Base-by-base conservation (phyloP, 345 rosid species). In the Eucalyptus cladocalyx region DNA sequence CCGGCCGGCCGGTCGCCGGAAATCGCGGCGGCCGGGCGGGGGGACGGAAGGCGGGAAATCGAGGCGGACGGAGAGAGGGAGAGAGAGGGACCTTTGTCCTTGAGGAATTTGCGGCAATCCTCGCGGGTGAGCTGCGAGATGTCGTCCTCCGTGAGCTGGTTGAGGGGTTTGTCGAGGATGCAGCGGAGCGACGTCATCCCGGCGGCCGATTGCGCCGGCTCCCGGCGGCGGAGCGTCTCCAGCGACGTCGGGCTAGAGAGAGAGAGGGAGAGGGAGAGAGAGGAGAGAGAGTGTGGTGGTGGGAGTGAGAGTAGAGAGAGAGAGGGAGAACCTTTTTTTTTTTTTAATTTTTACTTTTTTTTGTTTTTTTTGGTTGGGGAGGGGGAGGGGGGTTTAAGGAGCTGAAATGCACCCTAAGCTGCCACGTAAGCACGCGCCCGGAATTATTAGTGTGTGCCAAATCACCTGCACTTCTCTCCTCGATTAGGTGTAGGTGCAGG, bases 121-220 rank as follows among this genome's bases (percentile, higher is more conserved):
- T 97, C 99, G 58, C 99, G 99, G 12, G 99, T 97, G 91, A 97
- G 95, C 96, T 97, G 99, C 47, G 99, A 95, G 95, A 97, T 97
- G 96, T 97, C 99, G 32, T 97, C 99, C 90, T 97, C 99, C 12
- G 98, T 97, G 89, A 95, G 95, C 47, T 95, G 97, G 90, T 93
- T 90, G 49, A 95, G 93, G 72, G 99, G 99, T 90, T 95, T 97
- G 90, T 94, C 96, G 2, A 97, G 98, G 91, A 95, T 93, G 47
- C 95, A 94, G 91, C 95, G 93, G 65, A 92, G 93, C 24, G 97
- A 90, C n/a, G 97, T 87, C 91, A 95, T 89, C 51, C 92, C 93
- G 80, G 80, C 80, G 87, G 37, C 90, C 21, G 87, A 56, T 54
- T 90, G 69, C 88, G 62, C 87, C 89, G 47, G 83, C 83, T 72